These are phyloP conservation scores for Monosporascus sp. DNA, from an alignment of 2,329 filamentous ascomycete genomes.

Conservation along the genomic window DNA sequence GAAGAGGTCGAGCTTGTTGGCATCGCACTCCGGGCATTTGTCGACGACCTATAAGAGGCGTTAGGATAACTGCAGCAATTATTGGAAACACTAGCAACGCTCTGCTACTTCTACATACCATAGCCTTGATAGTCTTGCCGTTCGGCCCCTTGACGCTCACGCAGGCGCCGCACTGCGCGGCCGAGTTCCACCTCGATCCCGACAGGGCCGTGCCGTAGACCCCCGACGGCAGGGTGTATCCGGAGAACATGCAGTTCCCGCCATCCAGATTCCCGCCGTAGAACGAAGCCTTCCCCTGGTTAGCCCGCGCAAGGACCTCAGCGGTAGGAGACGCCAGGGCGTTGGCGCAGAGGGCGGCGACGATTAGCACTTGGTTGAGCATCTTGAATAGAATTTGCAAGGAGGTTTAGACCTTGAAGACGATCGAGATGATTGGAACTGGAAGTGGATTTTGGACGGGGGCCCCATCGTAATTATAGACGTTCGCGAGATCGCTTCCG, in stretches of 20 bases:
- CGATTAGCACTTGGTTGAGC: background rate
- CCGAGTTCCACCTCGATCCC: slow-evolving; percentile 50
- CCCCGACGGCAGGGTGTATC: slow-evolving; percentile 55
- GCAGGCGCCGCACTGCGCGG: slow-evolving; percentile 57
- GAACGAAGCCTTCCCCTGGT: slow-evolving; percentile 27
- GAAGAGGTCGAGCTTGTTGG: slow-evolving; percentile 41
- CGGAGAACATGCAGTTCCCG: slow-evolving; percentile 59
- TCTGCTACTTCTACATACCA: slow-evolving; percentile 40
- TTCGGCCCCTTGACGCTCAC: slow-evolving; percentile 53
- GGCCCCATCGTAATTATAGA: too few relatives aligned
- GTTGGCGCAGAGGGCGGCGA: background rate
- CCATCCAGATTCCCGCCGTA: slow-evolving; percentile 53
- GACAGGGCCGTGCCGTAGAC: slow-evolving; percentile 60
- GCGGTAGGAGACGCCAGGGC: background rate
- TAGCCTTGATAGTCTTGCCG: slow-evolving; percentile 56
- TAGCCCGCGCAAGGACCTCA: background rate
- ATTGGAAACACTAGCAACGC: background rate
- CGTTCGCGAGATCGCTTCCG: too few relatives aligned
- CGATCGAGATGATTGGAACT: too few relatives aligned
- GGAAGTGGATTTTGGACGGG: too few relatives aligned
- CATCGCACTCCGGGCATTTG: slow-evolving; percentile 37
- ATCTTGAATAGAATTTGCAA: background rate
- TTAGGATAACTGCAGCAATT: background rate
- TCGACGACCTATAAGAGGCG: slow-evolving; percentile 35
- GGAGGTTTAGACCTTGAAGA: background rate